A percentile compares a stretch with the other conserved stretches of the same genome.
These are phyloP conservation scores for Vicia villosa DNA, from an alignment of 306 rosid species.

Conservation along the genomic window DNA sequence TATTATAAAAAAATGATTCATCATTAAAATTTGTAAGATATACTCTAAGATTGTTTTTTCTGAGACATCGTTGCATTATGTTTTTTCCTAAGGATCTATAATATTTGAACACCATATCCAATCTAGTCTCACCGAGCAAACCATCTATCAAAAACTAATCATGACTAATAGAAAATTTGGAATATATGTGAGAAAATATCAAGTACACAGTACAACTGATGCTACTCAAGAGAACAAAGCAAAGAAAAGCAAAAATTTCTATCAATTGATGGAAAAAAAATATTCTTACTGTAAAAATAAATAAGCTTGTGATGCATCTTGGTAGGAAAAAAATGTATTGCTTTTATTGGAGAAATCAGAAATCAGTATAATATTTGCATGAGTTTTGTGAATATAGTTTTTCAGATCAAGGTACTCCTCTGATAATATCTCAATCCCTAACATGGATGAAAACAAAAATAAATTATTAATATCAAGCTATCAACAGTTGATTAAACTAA, in stretches of 20 bases:
- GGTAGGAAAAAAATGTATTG: neutral
- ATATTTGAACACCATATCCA: neutral
- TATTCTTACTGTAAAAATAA: neutral
- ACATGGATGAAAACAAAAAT: too few species aligned
- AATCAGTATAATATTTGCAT: conserved; percentile 1
- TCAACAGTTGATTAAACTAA: conserved; percentile 16
- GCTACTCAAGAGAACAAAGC: conserved; percentile 2
- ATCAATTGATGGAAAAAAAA: neutral
- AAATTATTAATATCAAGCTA: too few species aligned
- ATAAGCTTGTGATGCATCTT: conserved; percentile 10
- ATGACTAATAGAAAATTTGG: conserved; percentile 4
- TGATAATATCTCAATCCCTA: conserved; percentile 25
- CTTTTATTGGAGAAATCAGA: conserved; percentile 5
- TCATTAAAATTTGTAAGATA: neutral
- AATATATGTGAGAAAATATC: neutral
- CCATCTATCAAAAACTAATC: neutral
- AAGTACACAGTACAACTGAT: conserved; percentile 16
- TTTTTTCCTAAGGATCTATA: neutral
- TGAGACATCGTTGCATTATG: neutral
- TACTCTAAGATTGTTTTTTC: neutral
- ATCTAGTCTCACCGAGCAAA: neutral
- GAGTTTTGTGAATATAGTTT: conserved; percentile 4
- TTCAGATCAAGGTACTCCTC: conserved; percentile 24
- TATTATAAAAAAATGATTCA: neutral
- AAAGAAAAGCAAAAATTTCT: neutral